Conservation (phyloP, 2,329 filamentous ascomycete species). For the Trichoderma semiorbis region DNA sequence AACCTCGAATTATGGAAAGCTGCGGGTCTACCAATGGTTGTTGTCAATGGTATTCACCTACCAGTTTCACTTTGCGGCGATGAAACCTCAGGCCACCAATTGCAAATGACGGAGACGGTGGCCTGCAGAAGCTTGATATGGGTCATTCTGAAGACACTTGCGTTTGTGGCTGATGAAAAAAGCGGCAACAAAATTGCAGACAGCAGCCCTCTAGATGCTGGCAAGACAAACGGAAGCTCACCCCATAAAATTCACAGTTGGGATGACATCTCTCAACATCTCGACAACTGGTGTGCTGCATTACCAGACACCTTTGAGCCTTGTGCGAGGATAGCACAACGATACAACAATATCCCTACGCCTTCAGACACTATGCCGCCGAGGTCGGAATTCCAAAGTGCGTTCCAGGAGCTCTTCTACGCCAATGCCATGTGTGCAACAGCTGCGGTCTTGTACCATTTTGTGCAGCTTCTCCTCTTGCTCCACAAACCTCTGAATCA, state of each 20-base stretch:
- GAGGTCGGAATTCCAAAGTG: constrained; percentile 2
- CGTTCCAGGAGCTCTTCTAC: constrained; percentile 19
- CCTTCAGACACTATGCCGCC: constrained; percentile 6
- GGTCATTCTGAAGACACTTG: constrained; percentile 20
- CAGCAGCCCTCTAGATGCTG: not conserved
- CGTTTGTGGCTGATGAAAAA: constrained; percentile 13
- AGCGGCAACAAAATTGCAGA: not conserved
- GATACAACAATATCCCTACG: constrained; percentile 4
- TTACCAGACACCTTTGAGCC: constrained; percentile 22
- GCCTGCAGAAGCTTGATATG: constrained; percentile 21
- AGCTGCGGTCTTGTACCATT: constrained; percentile 21
- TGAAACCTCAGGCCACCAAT: not conserved
- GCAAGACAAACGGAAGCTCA: not conserved
- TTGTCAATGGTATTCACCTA: constrained; percentile 5
- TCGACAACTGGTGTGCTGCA: constrained; percentile 17
- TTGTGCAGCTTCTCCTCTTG: constrained; percentile 20
- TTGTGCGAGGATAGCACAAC: constrained; percentile 14
- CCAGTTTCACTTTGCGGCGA: constrained; percentile 13
- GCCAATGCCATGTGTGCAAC: constrained; percentile 22
- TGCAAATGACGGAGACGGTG: constrained; percentile 19
- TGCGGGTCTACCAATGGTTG: constrained; percentile 19
- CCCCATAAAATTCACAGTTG: not conserved
- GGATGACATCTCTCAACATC: constrained; percentile 14
- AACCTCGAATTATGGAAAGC: constrained; percentile 21
- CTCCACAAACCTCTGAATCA: constrained; percentile 18